These are phyloP conservation scores for Pythium sp. DNA, from an alignment of 352 stramenopile genomes.

Conservation along the genomic window DNA sequence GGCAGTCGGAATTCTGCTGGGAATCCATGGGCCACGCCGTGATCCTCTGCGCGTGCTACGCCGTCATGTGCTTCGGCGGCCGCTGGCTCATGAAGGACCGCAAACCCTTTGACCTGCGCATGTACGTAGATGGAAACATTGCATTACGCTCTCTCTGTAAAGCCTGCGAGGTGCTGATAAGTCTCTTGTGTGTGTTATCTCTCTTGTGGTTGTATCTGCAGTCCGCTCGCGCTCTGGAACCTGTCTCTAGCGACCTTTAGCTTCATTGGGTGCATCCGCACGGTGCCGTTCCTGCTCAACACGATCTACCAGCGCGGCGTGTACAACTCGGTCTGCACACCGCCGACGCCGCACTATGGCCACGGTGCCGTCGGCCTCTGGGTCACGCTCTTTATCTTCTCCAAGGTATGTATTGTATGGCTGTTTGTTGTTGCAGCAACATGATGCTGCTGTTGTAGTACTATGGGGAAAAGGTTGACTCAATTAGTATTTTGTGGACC, in stretches of 20 bases:
- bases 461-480: constrained; percentile 13
- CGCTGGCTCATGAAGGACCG: constrained; percentile 76
- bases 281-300: constrained; percentile 79
- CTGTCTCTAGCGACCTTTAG: constrained; percentile 73
- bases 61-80: constrained; percentile 73
- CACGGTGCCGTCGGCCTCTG: constrained; percentile 67
- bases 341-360: constrained; percentile 67
- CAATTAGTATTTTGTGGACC: background rate
- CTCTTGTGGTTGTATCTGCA: no score
- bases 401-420: constrained; percentile 47
- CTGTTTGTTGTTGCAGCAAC: background rate
- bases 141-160: no score
- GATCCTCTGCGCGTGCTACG: constrained; percentile 62
- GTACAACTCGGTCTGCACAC: constrained; percentile 81
- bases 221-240: constrained; percentile 80
- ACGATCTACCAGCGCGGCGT: constrained; percentile 74
- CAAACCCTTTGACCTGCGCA: constrained; percentile 77
- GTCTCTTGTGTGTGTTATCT: no score
- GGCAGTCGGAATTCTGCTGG: constrained; percentile 64
- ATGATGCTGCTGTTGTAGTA: background rate
- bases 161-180: no score
- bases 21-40: constrained; percentile 62
- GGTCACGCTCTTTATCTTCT: constrained; percentile 88
- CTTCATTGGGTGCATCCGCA: constrained; percentile 69
- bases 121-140: constrained; percentile 25